phyloP scores from a whole-genome alignment of 2,329 filamentous ascomycete species.

The Penicillium sp. region DNA sequence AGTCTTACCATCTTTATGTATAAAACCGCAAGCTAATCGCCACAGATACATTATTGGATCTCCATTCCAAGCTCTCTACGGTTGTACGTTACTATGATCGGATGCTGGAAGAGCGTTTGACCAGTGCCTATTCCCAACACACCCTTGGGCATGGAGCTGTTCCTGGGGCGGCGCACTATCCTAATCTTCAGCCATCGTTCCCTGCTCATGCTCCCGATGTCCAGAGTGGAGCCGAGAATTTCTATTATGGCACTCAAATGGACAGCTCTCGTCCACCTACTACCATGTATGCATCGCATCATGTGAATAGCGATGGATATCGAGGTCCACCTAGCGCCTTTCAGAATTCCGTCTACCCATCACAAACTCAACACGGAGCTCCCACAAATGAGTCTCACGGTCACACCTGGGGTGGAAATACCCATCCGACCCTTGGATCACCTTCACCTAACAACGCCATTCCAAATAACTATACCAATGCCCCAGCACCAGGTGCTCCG shows the following conservation, averaged over 20 bases:
- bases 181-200: constrained; percentile 14
- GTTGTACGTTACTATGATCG: constrained; percentile 97
- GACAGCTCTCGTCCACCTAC: constrained; percentile 12
- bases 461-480: constrained; percentile 10
- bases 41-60: constrained; percentile 82
- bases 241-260: constrained; percentile 21
- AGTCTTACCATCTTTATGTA: not conserved
- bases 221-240: constrained; percentile 23
- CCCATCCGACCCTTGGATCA: constrained; percentile 22
- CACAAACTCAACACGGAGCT: constrained; percentile 12
- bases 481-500: constrained; percentile 7
- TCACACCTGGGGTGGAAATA: constrained; percentile 15
- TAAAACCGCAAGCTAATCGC: constrained; percentile 18
- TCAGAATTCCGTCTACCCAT: constrained; percentile 13
- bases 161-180: constrained; percentile 22
- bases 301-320: constrained; percentile 9
- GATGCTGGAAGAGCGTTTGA: constrained; percentile 94
- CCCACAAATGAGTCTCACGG: constrained; percentile 12
- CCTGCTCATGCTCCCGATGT: constrained; percentile 12
- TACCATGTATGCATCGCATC: constrained; percentile 15
- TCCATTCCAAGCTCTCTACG: constrained; percentile 92
- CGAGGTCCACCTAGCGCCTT: constrained; percentile 10
- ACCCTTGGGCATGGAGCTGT: constrained; percentile 58
- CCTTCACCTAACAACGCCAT: constrained; percentile 13
- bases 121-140: constrained; percentile 86